Evolutionary conservation across 257 asterid species (phyloP), one percentile per base, ranked within the genome.

Genomic region (Vinca minor): DNA sequence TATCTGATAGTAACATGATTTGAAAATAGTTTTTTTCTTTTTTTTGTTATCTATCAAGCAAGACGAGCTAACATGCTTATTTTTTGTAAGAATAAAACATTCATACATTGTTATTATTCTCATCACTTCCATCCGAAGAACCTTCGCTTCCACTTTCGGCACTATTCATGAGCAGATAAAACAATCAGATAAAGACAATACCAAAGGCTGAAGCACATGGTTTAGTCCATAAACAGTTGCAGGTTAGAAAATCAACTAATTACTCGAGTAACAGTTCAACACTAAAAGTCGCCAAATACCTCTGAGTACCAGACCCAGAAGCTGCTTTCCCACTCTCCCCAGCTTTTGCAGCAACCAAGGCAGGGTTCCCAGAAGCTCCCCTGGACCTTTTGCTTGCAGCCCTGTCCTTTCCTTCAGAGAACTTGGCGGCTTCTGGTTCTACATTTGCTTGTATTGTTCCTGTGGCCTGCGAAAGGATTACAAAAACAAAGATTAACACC

Each of bases 101-200:
- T 56, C 67, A 35, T 42, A 86, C 98, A 78, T 79, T 84, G 75
- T 83, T 79, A 69, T 78, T 79, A 73, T 89, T 73, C 66, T 92
- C 93, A 71, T 86, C 95, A 71, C 92, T 92, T 72, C 84, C 87
- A 77, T 87, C 93, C 20, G 96, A 80, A 23, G 95, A 87, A 71
- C 87, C 91, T 60, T 85, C 96, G 71, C 91, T 87, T 66, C 88
- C 94, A 39, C 95, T 92, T 55, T 87, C 98, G 76, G 82, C 96
- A 78, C 96, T 91, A 82, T 69, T 52, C 67, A 79, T 46, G 62
- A 75, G 75, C 71, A 75, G 68, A 71, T n/a, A n/a, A 56, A 58
- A 75, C 48, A 62, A 52, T 75, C 69, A 76, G 71, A 65, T 56
- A 52, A 39, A 62, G 25, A 60, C 21, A 71, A 47, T 28, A 62